phyloP scores from a whole-genome alignment of 2,329 filamentous ascomycete genomes.

The Rosellinia necatrix region DNA sequence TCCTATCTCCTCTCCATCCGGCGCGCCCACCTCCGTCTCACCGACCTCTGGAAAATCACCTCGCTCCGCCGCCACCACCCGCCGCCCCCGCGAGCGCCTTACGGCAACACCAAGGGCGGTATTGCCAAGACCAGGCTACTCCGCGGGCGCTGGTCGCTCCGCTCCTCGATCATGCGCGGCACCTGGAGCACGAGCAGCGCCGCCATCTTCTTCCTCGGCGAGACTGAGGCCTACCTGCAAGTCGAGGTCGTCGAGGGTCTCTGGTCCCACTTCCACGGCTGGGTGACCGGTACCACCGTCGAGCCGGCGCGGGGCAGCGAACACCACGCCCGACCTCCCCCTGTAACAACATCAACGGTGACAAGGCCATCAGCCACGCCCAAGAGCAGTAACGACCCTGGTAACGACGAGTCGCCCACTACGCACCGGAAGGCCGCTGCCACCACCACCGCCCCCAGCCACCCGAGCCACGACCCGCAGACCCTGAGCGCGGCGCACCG shows the following conservation, averaged over 20 bases:
- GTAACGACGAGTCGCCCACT: constrained; percentile 11
- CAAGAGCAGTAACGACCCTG: neutral
- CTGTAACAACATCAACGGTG: constrained; percentile 8
- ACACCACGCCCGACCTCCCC: constrained; percentile 17
- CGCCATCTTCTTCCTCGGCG: constrained; percentile 85
- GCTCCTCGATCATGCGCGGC: constrained; percentile 72
- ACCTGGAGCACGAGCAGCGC: constrained; percentile 91
- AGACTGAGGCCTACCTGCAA: constrained; percentile 87
- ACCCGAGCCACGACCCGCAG: constrained; percentile 74
- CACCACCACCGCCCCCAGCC: no score
- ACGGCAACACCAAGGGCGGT: constrained; percentile 64
- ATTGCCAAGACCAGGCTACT: constrained; percentile 64
- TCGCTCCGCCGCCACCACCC: constrained; percentile 78
- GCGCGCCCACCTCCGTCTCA: constrained; percentile 81
- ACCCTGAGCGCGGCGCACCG: constrained; percentile 80
- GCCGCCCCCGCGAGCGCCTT: constrained; percentile 67
- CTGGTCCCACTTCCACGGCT: constrained; percentile 78
- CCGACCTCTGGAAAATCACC: constrained; percentile 84
- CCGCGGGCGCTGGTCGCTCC: constrained; percentile 65
- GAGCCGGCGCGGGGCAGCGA: constrained; percentile 31
- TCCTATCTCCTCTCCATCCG: constrained; percentile 85
- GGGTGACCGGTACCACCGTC: constrained; percentile 61
- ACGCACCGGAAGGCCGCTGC: constrained; percentile 10
- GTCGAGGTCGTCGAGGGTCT: constrained; percentile 82
- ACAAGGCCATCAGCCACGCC: neutral